Evolutionary conservation across 2,329 filamentous ascomycete species (phyloP), one percentile per base, ranked within the genome.

Genomic region (Diaporthe aspalathi): DNA sequence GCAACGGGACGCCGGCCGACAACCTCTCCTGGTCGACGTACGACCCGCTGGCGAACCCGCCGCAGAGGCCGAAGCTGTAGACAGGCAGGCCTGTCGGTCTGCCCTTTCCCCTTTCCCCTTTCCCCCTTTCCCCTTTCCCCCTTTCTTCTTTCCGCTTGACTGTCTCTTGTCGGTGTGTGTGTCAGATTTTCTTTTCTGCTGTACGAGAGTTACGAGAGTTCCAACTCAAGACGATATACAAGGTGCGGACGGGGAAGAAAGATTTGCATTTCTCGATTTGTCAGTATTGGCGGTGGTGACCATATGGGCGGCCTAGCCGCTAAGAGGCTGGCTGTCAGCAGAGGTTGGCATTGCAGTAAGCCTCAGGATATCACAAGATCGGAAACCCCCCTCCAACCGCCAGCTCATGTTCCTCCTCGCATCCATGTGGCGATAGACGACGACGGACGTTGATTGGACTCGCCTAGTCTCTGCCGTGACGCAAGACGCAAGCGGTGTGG

Each of bases 11-110:
- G 35, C 35, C 29, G 84, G 85, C 73, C 87, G 88, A 90, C 74
- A 81, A 81, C 68, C 78, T 90, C 35, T 81, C 84, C 0, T 76
- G 78, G 24, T 80, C 80, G n/a, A 84, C 86, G 1, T 90, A 90
- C 73, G 88, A 90, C 72, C 83, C 86, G 35, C 77, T 90, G 67
- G 82, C 81, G 29, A 84, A 84, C 67, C 88, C 88, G 50, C 79
- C 82, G 35, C 88, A 88, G 80, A 82, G 86, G 74, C 81, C 85
- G 29, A 90, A 89, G 82, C 74, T 90, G 75, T 89, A 79, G 60
- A 38, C n/a, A n/a, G n/a, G n/a, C n/a, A n/a, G n/a, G n/a, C n/a
- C n/a, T n/a, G n/a, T 14, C 8, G 17, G 1, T 29, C 20, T 12
- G 22, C 16, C 2, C 47, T 22, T 22, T 5, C 20, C 2, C 27